Evolutionary conservation across 805 yeast species (phyloP), one percentile per base, ranked within the genome.

Genomic region (Yarrowia osloensis): DNA sequence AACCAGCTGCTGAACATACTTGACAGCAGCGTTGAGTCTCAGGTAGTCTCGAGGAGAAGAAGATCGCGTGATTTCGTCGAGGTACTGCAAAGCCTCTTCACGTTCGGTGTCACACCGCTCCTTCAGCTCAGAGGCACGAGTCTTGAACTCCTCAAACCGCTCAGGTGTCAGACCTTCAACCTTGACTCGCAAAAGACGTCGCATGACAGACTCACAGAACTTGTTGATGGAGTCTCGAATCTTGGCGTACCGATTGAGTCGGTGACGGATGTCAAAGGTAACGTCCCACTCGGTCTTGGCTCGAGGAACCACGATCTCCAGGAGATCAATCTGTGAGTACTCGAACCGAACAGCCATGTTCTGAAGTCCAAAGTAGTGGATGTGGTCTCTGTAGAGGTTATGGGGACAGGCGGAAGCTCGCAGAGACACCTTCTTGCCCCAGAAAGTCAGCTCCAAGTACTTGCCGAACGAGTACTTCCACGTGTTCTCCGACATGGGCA

Each of bases 391-490:
- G 70, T 90, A 88, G 67, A 88, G 87, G 74, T 92, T 91, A 77
- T 94, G 98, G 0, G 81, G 77, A 76, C 99, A 95, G 22, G 83
- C 81, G 0, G 88, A 89, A 2, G 87, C 88, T 6, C 86, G 80
- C 67, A 86, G 79, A 15, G 84, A 80, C 42, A 86, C 78, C 21
- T 79, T 80, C 39, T 80, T 77, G 67, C 89, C 85, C 90, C 96
- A 91, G 74, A 93, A 93, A 33, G 89, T 81, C 24, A 93, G 79
- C 78, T 95, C 98, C 26, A 95, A 79, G 74, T 90, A 95, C 74
- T 96, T 96, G 0, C 98, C 99, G 77, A 95, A 88, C 0, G 98
- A 94, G 70, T 87, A 88, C 73, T 88, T 91, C 88, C 96, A 93
- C 0, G 98, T 87, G 44, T 87, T 87, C 59, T 91, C 94, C 72